A percentile compares a stretch with the other conserved stretches of the same genome.
phyloP scores from a whole-genome alignment of 176 grass and related monocot species.

The Raddia distichophylla region DNA sequence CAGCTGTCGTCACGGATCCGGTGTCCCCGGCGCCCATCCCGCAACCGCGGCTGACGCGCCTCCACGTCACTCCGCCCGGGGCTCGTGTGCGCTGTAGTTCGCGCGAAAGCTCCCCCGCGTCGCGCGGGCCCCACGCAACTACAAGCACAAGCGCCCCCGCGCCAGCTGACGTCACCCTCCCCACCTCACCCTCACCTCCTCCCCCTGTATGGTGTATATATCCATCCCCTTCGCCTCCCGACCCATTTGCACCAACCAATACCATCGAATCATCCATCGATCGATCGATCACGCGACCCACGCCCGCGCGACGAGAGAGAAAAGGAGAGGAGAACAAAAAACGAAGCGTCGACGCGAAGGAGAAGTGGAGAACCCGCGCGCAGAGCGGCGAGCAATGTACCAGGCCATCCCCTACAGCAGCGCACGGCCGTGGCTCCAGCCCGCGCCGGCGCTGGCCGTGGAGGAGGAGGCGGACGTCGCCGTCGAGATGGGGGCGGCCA shows the following conservation, averaged over 20 bases:
- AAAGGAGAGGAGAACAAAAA: background rate
- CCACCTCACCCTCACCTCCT: slow-evolving; percentile 31
- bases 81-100: slow-evolving; percentile 38
- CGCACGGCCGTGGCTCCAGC: slow-evolving; percentile 47
- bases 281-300: slow-evolving; percentile 29
- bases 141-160: background rate
- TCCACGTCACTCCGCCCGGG: slow-evolving; percentile 25
- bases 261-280: too few relatives aligned
- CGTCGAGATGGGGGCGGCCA: slow-evolving; percentile 33
- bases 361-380: background rate
- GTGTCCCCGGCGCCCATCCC: background rate
- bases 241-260: slow-evolving; percentile 1
- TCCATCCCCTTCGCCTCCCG: slow-evolving; percentile 6
- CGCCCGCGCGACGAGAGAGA: background rate
- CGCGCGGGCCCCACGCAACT: background rate
- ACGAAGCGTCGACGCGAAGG: background rate
- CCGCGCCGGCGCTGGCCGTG: slow-evolving; percentile 25
- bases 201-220: slow-evolving; percentile 30
- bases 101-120: slow-evolving; percentile 34
- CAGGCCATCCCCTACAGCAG: slow-evolving; percentile 79
- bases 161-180: slow-evolving; percentile 34
- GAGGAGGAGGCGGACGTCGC: background rate
- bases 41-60: slow-evolving; percentile 38
- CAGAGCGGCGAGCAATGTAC: slow-evolving; percentile 52
- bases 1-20: slow-evolving; percentile 43